Percentiles rank a stretch among this genome's conserved stretches.
These are phyloP conservation scores for Pseudogymnoascus sp. DNA, from an alignment of 2,329 filamentous ascomycete genomes.

Conservation along the genomic window DNA sequence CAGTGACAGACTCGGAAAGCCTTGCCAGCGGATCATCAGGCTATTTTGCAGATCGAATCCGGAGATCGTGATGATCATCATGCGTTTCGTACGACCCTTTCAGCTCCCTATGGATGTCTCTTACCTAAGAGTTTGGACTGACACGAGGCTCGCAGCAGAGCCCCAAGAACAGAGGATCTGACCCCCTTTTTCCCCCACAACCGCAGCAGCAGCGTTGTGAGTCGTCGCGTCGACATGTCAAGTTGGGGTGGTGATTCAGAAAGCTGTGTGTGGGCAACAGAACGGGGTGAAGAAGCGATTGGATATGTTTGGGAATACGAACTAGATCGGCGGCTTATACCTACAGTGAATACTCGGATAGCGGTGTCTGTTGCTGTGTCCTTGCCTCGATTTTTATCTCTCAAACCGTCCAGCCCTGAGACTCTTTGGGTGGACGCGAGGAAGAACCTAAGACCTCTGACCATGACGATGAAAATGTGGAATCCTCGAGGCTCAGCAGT, in stretches of 20 bases:
- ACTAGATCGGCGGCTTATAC: neutral
- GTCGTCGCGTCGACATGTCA: neutral
- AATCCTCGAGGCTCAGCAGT: neutral
- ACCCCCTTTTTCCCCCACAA: neutral
- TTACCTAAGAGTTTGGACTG: neutral
- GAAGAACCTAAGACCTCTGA: neutral
- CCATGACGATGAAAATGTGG: neutral
- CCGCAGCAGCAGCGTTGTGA: neutral
- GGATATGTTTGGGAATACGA: neutral
- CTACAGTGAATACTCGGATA: neutral
- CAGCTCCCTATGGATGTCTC: neutral
- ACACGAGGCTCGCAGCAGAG: neutral
- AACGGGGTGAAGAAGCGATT: neutral
- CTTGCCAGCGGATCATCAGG: neutral
- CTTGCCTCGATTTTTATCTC: neutral
- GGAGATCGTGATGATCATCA: neutral
- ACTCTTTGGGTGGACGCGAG: neutral
- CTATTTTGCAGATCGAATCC: neutral
- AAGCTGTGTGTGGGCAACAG: neutral
- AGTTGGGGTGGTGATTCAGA: neutral
- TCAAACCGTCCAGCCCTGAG: neutral
- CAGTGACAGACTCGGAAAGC: neutral
- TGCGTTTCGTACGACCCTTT: neutral
- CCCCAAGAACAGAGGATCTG: neutral
- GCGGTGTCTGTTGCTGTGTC: neutral